These are phyloP conservation scores for Casuarina glauca DNA, from an alignment of 306 rosid genomes.

Conservation along the genomic window DNA sequence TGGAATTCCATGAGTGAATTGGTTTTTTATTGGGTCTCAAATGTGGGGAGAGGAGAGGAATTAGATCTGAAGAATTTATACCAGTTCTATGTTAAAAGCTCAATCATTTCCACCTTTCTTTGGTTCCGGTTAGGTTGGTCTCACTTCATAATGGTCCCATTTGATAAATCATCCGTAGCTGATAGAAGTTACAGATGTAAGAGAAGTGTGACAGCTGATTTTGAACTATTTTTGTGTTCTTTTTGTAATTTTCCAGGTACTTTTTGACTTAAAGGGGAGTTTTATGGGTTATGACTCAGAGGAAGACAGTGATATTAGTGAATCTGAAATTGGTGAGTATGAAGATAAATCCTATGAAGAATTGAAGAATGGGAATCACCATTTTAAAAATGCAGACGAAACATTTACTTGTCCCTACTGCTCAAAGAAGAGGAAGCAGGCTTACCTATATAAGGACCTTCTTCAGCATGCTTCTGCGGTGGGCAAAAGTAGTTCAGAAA, in stretches of 20 bases:
- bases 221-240: neutral
- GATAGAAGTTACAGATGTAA: conserved; percentile 6
- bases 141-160: neutral
- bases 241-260: conserved; percentile 36
- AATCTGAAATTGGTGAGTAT: conserved; percentile 56
- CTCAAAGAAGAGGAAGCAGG: conserved; percentile 55
- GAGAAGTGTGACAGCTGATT: conserved; percentile 4
- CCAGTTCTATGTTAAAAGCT: neutral
- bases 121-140: neutral
- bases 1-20: neutral
- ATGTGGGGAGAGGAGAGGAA: too few species aligned
- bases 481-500: conserved; percentile 75
- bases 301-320: conserved; percentile 55
- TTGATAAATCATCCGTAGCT: neutral
- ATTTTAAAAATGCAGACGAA: conserved; percentile 53
- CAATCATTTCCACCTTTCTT: neutral
- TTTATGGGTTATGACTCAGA: conserved; percentile 43
- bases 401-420: conserved; percentile 81
- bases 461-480: conserved; percentile 93
- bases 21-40: neutral
- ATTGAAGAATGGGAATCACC: conserved; percentile 58
- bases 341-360: conserved; percentile 56
- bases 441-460: conserved; percentile 57
- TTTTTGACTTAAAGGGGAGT: conserved; percentile 41
- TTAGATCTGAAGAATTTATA: too few species aligned